These are phyloP conservation scores for Borovskyia barvae DNA, from an alignment of 208 protist species.

Conservation along the genomic window DNA sequence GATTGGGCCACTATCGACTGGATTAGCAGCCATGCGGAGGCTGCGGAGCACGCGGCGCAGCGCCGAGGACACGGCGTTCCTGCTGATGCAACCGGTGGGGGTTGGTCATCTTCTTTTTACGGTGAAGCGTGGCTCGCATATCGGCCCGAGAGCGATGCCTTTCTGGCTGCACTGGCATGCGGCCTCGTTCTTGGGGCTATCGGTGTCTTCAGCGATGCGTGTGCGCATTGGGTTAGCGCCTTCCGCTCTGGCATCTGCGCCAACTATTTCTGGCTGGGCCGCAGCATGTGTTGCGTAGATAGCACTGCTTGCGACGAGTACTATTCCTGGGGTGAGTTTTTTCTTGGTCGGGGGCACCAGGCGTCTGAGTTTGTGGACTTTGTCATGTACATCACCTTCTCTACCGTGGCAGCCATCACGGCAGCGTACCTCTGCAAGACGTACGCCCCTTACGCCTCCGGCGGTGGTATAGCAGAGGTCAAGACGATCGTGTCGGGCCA, in stretches of 20 bases:
- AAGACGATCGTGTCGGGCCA: constrained; percentile 86
- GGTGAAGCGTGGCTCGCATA: constrained; percentile 16
- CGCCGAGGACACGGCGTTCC: constrained; percentile 7
- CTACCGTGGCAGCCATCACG: constrained; percentile 35
- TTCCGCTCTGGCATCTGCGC: constrained; percentile 60
- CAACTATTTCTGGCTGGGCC: constrained; percentile 64
- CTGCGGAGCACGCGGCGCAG: constrained; percentile 29
- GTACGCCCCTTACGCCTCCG: constrained; percentile 75
- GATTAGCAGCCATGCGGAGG: constrained; percentile 49
- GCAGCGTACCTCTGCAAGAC: constrained; percentile 59
- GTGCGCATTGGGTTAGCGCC: constrained; percentile 55
- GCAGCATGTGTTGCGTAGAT: constrained; percentile 46
- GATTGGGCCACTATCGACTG: constrained; percentile 76
- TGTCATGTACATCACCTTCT: constrained; percentile 53
- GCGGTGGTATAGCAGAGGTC: constrained; percentile 86
- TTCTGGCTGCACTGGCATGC: constrained; percentile 36
- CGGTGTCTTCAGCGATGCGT: constrained; percentile 68
- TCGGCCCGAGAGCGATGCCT: constrained; percentile 32
- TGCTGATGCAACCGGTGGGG: neutral
- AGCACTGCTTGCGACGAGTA: constrained; percentile 40
- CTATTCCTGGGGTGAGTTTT: constrained; percentile 65
- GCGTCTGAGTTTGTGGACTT: constrained; percentile 42
- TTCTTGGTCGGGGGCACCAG: constrained; percentile 44
- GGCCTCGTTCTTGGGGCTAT: constrained; percentile 49
- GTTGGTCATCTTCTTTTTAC: neutral